These are phyloP conservation scores for Neonectria magnoliae DNA, from an alignment of 2,329 filamentous ascomycete species.

Conservation along the genomic window DNA sequence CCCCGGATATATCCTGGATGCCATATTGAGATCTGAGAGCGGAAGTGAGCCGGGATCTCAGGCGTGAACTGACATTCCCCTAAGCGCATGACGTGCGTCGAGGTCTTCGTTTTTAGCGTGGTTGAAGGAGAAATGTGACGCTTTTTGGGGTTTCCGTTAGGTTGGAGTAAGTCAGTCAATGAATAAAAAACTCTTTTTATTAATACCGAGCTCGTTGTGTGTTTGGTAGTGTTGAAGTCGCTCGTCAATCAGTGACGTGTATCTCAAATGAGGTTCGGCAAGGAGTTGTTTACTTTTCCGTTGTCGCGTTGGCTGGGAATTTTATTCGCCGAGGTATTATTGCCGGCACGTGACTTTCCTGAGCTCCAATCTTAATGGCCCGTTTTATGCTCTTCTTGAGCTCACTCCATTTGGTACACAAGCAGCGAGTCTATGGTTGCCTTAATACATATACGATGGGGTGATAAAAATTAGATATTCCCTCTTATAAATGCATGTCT, in stretches of 20 bases:
- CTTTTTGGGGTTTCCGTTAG: neutral
- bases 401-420: too few species aligned
- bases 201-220: too few species aligned
- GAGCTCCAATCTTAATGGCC: too few species aligned
- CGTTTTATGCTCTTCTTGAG: too few species aligned
- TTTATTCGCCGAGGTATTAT: neutral
- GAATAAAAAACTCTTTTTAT: neutral
- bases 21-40: constrained; percentile 1
- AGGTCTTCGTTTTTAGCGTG: neutral
- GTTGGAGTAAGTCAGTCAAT: too few species aligned
- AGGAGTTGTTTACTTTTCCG: neutral
- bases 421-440: too few species aligned
- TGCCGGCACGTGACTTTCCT: neutral
- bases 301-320: neutral
- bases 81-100: neutral
- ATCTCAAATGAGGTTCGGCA: too few species aligned
- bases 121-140: neutral
- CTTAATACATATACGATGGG: too few species aligned
- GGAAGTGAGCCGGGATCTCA: neutral
- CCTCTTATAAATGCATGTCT: too few species aligned
- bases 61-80: neutral
- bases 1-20: constrained; percentile 3
- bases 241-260: too few species aligned
- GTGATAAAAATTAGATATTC: too few species aligned
- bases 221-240: too few species aligned